Evolutionary conservation across 2,329 filamentous ascomycete genomes (phyloP), one percentile per base, ranked within the genome.

Genomic region (Podosphaera aphanis): DNA sequence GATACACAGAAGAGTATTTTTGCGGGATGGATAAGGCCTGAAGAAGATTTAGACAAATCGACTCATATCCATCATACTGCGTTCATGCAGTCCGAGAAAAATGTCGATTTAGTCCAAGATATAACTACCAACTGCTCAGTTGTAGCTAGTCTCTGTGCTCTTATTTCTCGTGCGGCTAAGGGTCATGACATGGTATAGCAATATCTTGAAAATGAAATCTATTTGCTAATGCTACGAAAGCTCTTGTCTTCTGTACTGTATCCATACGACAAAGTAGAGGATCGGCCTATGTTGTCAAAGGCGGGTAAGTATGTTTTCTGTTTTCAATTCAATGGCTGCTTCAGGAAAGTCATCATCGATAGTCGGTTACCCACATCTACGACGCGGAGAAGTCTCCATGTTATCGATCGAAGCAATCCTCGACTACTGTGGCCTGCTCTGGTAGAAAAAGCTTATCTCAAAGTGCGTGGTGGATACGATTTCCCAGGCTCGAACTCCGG

Each of bases 401-500:
- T 95, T 8, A 72, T 92, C 40, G 88, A 95, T 55, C 73, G 84
- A 31, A 77, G 77, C 37, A 85, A 93, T 51, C 79, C 82, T 3
- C 68, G 65, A n/a, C 66, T 92, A 13, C 63, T 95, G 13, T 95
- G 88, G 85, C 90, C 90, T 5, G 85, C 88, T 2, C 67, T 98
- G 3, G 66, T 95, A 15, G 90, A 98, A 59, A 98, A 98, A 59
- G 90, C 90, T 0, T 98, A 98, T 54, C 66, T 98, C 1, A 98
- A 95, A 64, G 75, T 95, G 10, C 74, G 88, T 47, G 90, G 90
- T 23, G 90, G 90, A 29, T 98, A 98, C 59, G 86, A 98, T 57
- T 98, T 98, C 52, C 88, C 90, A 0, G 90, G 90, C 6, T 95
- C 90, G 57, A 95, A 95, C 60, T 95, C 88, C 0, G 86, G 84